Evolutionary conservation across 495 filamentous ascomycete genomes (phyloP), one percentile per base, ranked within the genome.

Genomic region (Parmelia sp.): DNA sequence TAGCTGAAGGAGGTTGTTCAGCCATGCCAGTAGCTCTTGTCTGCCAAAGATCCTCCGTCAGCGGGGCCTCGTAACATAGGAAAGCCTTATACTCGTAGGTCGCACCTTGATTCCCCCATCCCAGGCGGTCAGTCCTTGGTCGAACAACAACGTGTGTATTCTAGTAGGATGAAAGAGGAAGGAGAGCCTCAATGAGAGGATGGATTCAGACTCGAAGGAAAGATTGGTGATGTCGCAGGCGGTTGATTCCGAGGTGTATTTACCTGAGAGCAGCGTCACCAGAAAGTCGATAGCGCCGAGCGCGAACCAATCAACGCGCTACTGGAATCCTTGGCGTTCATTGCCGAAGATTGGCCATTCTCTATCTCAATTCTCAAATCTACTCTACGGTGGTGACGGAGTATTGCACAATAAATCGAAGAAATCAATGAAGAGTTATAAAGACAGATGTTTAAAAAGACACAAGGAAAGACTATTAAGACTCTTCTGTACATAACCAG

Each of bases 1-100:
- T 69, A 97, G 85, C 80, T 96, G 90, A 62, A 98, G 86, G 60
- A 97, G 90, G 82, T 89, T 91, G 83, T 98, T 98, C 70, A 98
- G 79, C 94, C 94, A 98, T 78, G 87, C 86, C 65, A 98, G 83
- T 65, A 98, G 86, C 79, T 98, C 94, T 78, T 98, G 94, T 82
- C 94, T 98, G 71, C 36, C 61, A 27, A n/a, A 31, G 27, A 27
- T 23, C 31, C n/a, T 49, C 51, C 12, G 35, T 55, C 42, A 69
- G 53, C 36, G 23, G 60, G 5, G 29, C 29, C 6, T 29, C 10
- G 29, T 6, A 55, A 21, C 17, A 21, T 44, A 10, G 57, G 27
- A 21, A 44, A 45, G n/a, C 14, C 33, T 23, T 39, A 21, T 36
- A 23, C 36, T 53, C 35, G 25, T 44, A 47, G 64, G 36, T 69